Evolutionary conservation across 495 filamentous ascomycete species (phyloP).

Genomic region (Talaromyces ruber): DNA sequence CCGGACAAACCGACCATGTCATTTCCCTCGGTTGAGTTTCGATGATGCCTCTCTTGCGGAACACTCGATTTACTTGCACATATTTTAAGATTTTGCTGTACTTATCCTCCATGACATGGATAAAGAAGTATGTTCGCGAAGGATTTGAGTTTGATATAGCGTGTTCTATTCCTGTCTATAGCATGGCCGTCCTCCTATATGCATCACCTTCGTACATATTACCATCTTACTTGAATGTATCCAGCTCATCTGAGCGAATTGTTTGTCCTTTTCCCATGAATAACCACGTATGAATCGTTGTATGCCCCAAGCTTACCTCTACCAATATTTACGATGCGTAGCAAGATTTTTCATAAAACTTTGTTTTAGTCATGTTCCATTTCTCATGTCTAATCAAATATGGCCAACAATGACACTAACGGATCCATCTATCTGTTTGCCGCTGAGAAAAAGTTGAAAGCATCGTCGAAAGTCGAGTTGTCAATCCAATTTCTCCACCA

Average conservation of each 20-base stretch:
- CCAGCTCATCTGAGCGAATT: background rate
- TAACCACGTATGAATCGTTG: background rate
- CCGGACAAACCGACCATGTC: conserved; percentile 38
- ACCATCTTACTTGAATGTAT: background rate
- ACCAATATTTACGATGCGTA: background rate
- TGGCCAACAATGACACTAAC: background rate
- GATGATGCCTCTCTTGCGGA: conserved; percentile 11
- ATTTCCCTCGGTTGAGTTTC: conserved; percentile 32
- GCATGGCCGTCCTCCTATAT: background rate
- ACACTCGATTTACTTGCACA: background rate
- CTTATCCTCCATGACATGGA: background rate
- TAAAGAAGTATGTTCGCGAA: background rate
- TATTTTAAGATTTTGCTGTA: background rate
- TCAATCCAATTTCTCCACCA: background rate
- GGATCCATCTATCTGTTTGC: background rate
- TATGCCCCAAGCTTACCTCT: background rate
- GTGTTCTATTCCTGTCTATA: background rate
- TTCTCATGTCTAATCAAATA: background rate
- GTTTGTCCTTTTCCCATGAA: background rate
- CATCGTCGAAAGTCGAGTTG: background rate
- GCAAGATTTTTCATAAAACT: background rate
- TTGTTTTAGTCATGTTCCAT: background rate
- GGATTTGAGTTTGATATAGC: background rate
- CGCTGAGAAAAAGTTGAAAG: background rate
- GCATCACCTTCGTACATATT: background rate